Conservation (phyloP, 306 rosid species). For the Glycine tomentella region DNA sequence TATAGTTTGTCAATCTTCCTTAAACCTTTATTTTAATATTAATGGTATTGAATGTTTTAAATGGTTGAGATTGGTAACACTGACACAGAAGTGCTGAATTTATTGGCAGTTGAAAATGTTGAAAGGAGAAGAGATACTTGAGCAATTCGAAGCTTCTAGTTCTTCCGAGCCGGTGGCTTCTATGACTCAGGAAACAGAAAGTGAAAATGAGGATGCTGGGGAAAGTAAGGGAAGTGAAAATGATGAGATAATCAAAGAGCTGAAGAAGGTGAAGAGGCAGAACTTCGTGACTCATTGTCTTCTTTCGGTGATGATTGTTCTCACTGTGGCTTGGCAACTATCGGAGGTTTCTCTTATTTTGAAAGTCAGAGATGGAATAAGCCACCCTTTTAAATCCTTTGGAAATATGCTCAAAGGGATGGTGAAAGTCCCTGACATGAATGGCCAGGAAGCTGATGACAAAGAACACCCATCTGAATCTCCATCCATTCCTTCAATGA, state of each 20-base stretch:
- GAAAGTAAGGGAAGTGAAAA: slow-evolving; percentile 34
- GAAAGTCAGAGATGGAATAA: slow-evolving; percentile 64
- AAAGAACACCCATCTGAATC: slow-evolving; percentile 38
- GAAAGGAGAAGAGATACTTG: slow-evolving; percentile 48
- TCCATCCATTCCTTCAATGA: slow-evolving; percentile 48
- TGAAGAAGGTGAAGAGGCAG: slow-evolving; percentile 73
- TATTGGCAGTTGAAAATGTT: slow-evolving; percentile 36
- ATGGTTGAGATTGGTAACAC: slow-evolving; percentile 8
- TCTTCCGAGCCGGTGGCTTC: slow-evolving; percentile 30
- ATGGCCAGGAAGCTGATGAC: slow-evolving; percentile 47
- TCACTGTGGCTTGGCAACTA: slow-evolving; percentile 80
- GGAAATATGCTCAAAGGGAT: slow-evolving; percentile 53
- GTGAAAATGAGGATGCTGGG: slow-evolving; percentile 14
- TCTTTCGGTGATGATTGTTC: slow-evolving; percentile 78
- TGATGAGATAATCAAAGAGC: slow-evolving; percentile 67
- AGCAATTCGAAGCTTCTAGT: slow-evolving; percentile 44
- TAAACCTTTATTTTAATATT: neutral
- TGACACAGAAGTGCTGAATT: neutral
- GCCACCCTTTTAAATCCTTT: slow-evolving; percentile 62
- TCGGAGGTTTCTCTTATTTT: slow-evolving; percentile 75
- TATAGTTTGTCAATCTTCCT: neutral
- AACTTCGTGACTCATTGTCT: slow-evolving; percentile 82
- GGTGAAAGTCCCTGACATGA: slow-evolving; percentile 44
- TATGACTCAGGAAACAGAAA: slow-evolving; percentile 29
- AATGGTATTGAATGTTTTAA: neutral